Percentiles rank a stretch among this genome's conserved stretches.
These are phyloP conservation scores for Cryptococcus amylolentus DNA, from an alignment of 1,284 basidiomycete species.

Conservation along the genomic window DNA sequence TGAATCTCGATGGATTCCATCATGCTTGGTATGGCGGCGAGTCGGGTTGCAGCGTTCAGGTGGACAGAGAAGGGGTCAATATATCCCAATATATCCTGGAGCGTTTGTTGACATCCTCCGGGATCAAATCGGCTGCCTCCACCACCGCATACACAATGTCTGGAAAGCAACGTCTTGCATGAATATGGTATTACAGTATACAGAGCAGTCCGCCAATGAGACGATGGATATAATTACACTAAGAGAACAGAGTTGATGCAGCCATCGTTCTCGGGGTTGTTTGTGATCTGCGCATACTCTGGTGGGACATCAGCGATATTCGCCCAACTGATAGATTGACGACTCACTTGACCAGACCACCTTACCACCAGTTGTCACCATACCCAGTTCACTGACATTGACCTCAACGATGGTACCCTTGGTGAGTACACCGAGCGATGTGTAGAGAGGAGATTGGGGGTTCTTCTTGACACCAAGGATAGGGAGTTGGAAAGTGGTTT, in stretches of 20 bases:
- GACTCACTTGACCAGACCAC: slow-evolving; percentile 60
- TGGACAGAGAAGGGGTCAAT: too few relatives aligned
- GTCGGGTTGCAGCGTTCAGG: too few relatives aligned
- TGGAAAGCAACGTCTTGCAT: too few relatives aligned
- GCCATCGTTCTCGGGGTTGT: slow-evolving; percentile 95
- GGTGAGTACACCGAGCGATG: slow-evolving; percentile 79
- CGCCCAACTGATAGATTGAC: background rate
- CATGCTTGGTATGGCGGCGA: background rate
- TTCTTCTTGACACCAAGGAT: slow-evolving; percentile 99
- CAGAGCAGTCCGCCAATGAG: too few relatives aligned
- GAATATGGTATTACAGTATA: too few relatives aligned
- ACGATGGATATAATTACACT: slow-evolving; percentile 23
- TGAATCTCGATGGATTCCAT: slow-evolving; percentile 16
- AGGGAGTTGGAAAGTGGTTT: slow-evolving; percentile 97
- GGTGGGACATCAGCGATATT: slow-evolving; percentile 51
- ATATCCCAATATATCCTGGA: too few relatives aligned
- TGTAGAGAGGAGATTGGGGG: slow-evolving; percentile 97
- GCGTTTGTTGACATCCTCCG: too few relatives aligned
- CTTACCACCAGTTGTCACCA: slow-evolving; percentile 99
- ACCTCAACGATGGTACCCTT: slow-evolving; percentile 99
- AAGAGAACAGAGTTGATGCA: slow-evolving; percentile 87
- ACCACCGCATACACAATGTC: too few relatives aligned
- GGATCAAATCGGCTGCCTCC: too few relatives aligned
- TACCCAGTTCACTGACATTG: slow-evolving; percentile 93
- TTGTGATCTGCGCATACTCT: slow-evolving; percentile 95